Base-by-base conservation (phyloP, 208 protist genomes). In the Leishmania tropica region DNA sequence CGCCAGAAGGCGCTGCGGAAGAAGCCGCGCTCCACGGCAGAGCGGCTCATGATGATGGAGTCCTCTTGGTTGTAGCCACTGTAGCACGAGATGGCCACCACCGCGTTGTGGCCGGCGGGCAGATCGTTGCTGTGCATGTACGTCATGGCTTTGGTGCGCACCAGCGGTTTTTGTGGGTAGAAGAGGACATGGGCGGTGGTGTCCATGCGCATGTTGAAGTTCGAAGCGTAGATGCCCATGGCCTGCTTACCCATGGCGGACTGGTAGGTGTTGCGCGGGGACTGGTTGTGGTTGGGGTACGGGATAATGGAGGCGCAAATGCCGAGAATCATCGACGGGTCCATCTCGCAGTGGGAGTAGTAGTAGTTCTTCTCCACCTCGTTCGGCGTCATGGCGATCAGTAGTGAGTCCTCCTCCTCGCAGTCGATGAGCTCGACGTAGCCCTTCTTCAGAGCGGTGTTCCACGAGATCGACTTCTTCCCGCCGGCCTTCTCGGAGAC, bases 61-160 rank as follows among this genome's bases (percentile, higher is more conserved):
- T 99, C 99, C 90, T 99, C 99, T 80, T 99, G 99, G 94, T 99
- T 99, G 92, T 99, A 99, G 8, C 99, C 99, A 11, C 98, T 99
- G 87, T 99, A 99, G 72, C 91, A 97, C 92, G 99, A 98, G 56
- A 99, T 99, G n/a, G 99, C 99, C 31, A 99, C 98, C 54, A 99
- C 99, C 13, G 99, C 99, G 89, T 99, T 99, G 68, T 99, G 98
- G 17, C 99, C 99, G 2, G 99, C 99, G 8, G 99, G 98, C n/a
- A 99, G 77, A 78, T 99, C 94, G 76, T 99, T 95, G 82, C 98
- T 99, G 74, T 95, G 82, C 74, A 98, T 98, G 28, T 99, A 85
- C 37, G 99, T 96, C 85, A 99, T 99, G 11, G 98, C 99, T 79
- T 95, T 94, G 28, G 99, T 99, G 76, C 99, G 96, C 53, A 98